Conservation (phyloP, 2,329 filamentous ascomycete species). For the Alternaria arbusti region DNA sequence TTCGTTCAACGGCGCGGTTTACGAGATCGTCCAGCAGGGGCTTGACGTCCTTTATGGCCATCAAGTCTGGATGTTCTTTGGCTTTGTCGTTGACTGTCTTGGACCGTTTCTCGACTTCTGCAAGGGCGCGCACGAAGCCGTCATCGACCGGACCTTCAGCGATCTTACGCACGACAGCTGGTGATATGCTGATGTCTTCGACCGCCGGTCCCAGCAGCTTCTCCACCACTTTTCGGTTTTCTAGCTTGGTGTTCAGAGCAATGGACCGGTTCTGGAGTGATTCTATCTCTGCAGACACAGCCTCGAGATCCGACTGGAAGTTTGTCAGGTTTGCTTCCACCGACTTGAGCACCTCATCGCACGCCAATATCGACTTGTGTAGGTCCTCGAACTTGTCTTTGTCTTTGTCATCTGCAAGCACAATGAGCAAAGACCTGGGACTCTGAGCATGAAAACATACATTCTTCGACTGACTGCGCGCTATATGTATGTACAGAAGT, state of each 20-base stretch:
- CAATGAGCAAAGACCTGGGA: slow-evolving; percentile 32
- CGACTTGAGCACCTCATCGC: slow-evolving; percentile 90
- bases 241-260: slow-evolving; percentile 80
- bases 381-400: slow-evolving; percentile 87
- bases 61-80: slow-evolving; percentile 65
- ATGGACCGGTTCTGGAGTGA: slow-evolving; percentile 86
- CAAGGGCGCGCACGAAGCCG: slow-evolving; percentile 80
- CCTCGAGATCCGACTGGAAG: slow-evolving; percentile 91
- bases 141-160: slow-evolving; percentile 90
- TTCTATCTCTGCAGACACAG: slow-evolving; percentile 94
- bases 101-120: slow-evolving; percentile 81
- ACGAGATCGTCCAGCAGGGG: slow-evolving; percentile 85
- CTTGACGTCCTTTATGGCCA: slow-evolving; percentile 81
- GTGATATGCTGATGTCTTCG: slow-evolving; percentile 89
- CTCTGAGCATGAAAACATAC: slow-evolving; percentile 58
- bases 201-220: slow-evolving; percentile 85
- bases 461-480: slow-evolving; percentile 73
- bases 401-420: slow-evolving; percentile 71
- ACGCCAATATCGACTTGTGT: slow-evolving; percentile 85
- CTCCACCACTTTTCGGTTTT: slow-evolving; percentile 89
- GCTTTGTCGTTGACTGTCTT: slow-evolving; percentile 72
- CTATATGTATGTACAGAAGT: slow-evolving; percentile 57
- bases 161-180: slow-evolving; percentile 82
- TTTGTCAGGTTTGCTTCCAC: slow-evolving; percentile 91
- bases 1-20: slow-evolving; percentile 88